Base-by-base conservation (phyloP, 1,284 basidiomycete genomes). In the Xanthoconium separans region DNA sequence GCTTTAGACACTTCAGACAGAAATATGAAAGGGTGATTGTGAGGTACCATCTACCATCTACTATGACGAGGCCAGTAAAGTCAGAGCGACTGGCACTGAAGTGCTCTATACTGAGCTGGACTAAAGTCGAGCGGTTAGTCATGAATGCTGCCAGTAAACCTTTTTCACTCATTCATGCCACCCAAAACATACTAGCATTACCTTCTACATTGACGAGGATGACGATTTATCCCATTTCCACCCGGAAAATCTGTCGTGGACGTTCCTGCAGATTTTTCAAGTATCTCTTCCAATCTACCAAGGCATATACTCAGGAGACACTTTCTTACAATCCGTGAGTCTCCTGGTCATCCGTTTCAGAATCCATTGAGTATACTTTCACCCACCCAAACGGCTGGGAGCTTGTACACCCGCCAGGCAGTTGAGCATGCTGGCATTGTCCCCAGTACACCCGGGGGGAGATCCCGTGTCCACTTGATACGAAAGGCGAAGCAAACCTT, bases 31-130 rank as follows among this genome's bases (percentile, higher is more conserved):
- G 3, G 24, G 24, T 24, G 24, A 24, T 24, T 24, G 24, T 6
- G 6, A 24, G 24, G 24, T 24, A 24, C 24, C 24, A 24, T 24
- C 24, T 6, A 24, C 24, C 24, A 24, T 24, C 24, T 24, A 6
- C 24, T 24, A 24, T 24, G 24, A 24, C 24, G 24, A 24, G 24
- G 6, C 24, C 6, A 6, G 24, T 24, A 6, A 24, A 24, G 68
- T 77, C 7, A 65, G 66, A 24, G 77, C 77, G 1, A 71, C 73
- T 11, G 81, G 81, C 0, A 76, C 78, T 4, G 79, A 82, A 52
- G 77, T 76, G 0, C 61, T 68, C 6, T 24, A 24, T 15, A 54
- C 63, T n/a, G 74, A 77, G 24, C 24, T 24, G 24, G 24, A 24
- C 24, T 16, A 63, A 60, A 6, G 69, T 73, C 9, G 61, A 66